A percentile compares a stretch with the other conserved stretches of the same genome.
phyloP scores from a whole-genome alignment of 2,329 filamentous ascomycete species.

The Hypoxylon sp. region DNA sequence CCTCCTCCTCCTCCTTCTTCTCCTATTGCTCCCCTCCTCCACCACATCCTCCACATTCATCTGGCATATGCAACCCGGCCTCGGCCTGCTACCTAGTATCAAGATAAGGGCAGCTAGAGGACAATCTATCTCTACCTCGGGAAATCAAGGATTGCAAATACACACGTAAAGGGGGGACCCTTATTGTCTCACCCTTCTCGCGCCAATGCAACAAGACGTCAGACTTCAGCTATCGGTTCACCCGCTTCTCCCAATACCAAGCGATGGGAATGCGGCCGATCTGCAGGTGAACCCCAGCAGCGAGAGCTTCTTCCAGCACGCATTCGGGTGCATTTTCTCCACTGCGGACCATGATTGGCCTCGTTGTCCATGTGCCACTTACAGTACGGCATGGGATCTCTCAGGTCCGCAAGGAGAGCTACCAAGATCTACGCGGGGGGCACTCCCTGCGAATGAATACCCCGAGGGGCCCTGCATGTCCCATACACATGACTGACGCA shows the following conservation, averaged over 20 bases:
- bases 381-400: constrained; percentile 34
- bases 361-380: constrained; percentile 31
- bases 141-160: constrained; percentile 14
- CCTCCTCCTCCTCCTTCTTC: too few species aligned
- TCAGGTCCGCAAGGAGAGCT: constrained; percentile 26
- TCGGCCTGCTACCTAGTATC: constrained; percentile 32
- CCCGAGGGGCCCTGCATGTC: constrained; percentile 34
- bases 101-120: constrained; percentile 31
- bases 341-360: constrained; percentile 27
- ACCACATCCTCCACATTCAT: constrained; percentile 28
- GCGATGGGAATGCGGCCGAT: constrained; percentile 28
- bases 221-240: constrained; percentile 29
- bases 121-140: constrained; percentile 25
- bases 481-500: constrained; percentile 38
- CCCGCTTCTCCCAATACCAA: constrained; percentile 28
- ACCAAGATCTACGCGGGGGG: constrained; percentile 38
- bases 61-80: constrained; percentile 33
- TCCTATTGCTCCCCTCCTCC: constrained; percentile 13
- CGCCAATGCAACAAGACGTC: constrained; percentile 35
- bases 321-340: constrained; percentile 34
- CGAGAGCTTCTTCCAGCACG: constrained; percentile 28
- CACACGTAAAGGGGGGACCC: constrained; percentile 11
- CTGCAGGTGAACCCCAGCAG: constrained; percentile 27
- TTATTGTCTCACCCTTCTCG: constrained; percentile 17
- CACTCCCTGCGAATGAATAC: constrained; percentile 31